Conservation (phyloP, 495 filamentous ascomycete species). For the Lasiosphaeris hirsuta region DNA sequence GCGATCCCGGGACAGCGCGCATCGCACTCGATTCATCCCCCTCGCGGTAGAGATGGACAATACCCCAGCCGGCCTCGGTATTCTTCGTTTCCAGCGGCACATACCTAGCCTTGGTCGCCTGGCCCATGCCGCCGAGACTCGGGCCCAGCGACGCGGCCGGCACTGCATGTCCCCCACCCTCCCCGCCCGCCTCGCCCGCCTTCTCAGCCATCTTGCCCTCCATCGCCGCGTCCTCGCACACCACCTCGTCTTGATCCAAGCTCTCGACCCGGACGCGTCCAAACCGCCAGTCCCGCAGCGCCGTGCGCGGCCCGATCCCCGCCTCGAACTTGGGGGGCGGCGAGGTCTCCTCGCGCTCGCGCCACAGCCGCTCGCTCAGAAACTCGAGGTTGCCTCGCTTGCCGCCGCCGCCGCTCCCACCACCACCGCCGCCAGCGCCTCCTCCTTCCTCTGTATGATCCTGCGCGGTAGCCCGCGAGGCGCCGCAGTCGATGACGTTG, state of each 20-base stretch:
- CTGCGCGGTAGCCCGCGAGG: constrained; percentile 28
- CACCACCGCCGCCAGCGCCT: neutral
- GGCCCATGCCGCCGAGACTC: constrained; percentile 41
- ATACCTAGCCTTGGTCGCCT: constrained; percentile 68
- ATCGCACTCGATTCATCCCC: constrained; percentile 55
- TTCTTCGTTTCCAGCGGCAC: constrained; percentile 70
- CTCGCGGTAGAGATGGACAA: constrained; percentile 92
- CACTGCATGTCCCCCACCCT: constrained; percentile 14
- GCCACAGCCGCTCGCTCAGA: constrained; percentile 31
- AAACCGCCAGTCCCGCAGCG: constrained; percentile 47
- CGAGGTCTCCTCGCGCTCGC: constrained; percentile 25
- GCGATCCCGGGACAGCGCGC: constrained; percentile 10
- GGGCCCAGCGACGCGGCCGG: constrained; percentile 43
- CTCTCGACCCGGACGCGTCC: constrained; percentile 43
- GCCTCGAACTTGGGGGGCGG: constrained; percentile 31
- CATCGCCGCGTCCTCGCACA: constrained; percentile 8
- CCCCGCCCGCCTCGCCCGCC: neutral
- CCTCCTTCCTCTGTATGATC: neutral
- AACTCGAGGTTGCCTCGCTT: constrained; percentile 26
- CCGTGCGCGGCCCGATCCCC: constrained; percentile 37
- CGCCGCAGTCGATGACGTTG: constrained; percentile 44
- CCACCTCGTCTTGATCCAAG: constrained; percentile 33
- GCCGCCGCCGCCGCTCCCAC: neutral
- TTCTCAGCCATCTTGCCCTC: constrained; percentile 3
- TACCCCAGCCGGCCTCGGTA: constrained; percentile 83